Conservation (phyloP, 805 yeast species). For the Kluyveromyces aestuarii region DNA sequence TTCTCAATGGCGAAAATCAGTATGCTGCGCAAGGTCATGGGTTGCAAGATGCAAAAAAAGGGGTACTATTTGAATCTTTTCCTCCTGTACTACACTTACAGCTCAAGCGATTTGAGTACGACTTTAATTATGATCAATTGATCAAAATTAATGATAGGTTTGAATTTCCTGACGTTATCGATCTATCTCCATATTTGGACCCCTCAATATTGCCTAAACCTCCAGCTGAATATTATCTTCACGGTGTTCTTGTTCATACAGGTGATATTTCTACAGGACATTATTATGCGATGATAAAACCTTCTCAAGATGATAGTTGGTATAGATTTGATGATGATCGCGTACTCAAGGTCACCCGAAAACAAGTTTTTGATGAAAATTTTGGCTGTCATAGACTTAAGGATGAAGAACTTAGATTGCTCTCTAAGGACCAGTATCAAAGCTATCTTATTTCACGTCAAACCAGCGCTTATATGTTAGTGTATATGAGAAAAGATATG, state of each 20-base stretch:
- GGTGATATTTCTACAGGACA: constrained; percentile 97
- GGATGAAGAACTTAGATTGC: constrained; percentile 37
- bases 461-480: constrained; percentile 96
- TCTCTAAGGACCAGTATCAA: constrained; percentile 53
- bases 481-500: constrained; percentile 65
- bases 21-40: constrained; percentile 88
- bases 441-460: constrained; percentile 65
- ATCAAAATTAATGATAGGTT: constrained; percentile 88
- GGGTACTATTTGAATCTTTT: constrained; percentile 82
- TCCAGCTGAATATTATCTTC: constrained; percentile 39
- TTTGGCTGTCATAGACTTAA: constrained; percentile 69
- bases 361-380: constrained; percentile 85
- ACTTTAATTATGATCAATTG: constrained; percentile 78
- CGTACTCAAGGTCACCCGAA: constrained; percentile 77
- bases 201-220: constrained; percentile 31
- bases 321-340: constrained; percentile 90
- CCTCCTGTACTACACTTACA: constrained; percentile 93
- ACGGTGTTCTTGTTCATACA: constrained; percentile 91
- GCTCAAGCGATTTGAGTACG: constrained; percentile 89
- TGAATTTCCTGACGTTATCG: constrained; percentile 79
- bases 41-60: constrained; percentile 91
- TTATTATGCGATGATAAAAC: constrained; percentile 89
- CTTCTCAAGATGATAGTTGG: constrained; percentile 65
- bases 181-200: constrained; percentile 70
- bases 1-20: constrained; percentile 89